Base-by-base conservation (phyloP, 345 rosid genomes). In the Aquilaria malaccensis region DNA sequence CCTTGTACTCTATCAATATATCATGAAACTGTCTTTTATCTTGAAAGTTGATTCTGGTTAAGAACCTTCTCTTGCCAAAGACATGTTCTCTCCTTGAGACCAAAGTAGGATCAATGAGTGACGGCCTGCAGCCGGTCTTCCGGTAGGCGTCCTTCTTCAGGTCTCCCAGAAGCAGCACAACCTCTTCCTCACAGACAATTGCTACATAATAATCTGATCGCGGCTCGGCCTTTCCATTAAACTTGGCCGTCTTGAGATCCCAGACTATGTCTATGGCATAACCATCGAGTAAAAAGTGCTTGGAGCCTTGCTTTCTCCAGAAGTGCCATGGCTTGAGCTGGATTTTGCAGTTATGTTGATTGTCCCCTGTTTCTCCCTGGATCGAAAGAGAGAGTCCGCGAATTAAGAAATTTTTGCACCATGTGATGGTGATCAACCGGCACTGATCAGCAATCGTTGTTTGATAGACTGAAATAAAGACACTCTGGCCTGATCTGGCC, bases 251-350 rank as follows among this genome's bases (percentile, higher is more conserved):
- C 59, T 77, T 78, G 1, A 85, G 69, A 68, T 81, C 90, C 87
- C 90, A 81, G 13, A 72, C 79, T 7, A 80, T 74, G 50, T 68
- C 74, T 22, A 79, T 76, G 1, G 49, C 32, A 41, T 48, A 62
- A 4, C 80, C 83, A 29, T 79, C 81, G 2, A 80, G 71, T 2
- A 15, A 9, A 50, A 84, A 79, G 52, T 66, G 74, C 70, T 79
- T 81, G 51, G 74, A 76, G 2, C 89, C 89, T 67, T 81, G 84
- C 71, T 78, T 81, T 62, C 77, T 77, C 86, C 83, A 77, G 55
- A 84, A 84, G 60, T 63, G 69, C 89, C 89, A 84, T 11, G 85
- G 84, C 71, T 81, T 84, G 30, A 79, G 68, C 50, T 84, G 84
- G 13, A 79, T 58, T 53, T 79, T 81, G 75, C 82, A 77, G 30